Evolutionary conservation across 495 filamentous ascomycete species (phyloP).

Genomic region (Neurospora pannonica): DNA sequence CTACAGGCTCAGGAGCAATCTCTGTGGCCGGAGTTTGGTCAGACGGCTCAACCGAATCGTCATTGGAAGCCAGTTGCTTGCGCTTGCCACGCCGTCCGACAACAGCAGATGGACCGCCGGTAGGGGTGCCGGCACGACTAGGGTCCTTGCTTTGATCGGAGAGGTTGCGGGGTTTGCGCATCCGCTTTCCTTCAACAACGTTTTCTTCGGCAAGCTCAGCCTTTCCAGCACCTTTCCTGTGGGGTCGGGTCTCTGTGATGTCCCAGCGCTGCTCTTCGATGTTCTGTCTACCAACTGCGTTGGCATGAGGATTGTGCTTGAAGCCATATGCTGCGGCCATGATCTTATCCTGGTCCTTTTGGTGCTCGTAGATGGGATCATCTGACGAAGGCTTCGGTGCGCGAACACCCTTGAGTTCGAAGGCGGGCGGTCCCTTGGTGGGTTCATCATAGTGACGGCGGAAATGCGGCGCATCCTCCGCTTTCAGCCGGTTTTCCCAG

Average conservation of each 20-base stretch:
- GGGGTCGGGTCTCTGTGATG: conserved; percentile 34
- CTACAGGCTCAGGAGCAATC: neutral
- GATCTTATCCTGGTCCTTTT: conserved; percentile 32
- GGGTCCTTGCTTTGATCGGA: conserved; percentile 31
- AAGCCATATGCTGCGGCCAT: conserved; percentile 37
- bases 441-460: conserved; percentile 24
- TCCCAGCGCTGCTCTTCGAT: conserved; percentile 38
- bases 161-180: conserved; percentile 30
- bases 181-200: conserved; percentile 33
- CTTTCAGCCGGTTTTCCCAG: conserved; percentile 24
- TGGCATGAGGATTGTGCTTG: conserved; percentile 31
- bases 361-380: conserved; percentile 22
- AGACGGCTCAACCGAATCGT: conserved; percentile 4
- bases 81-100: conserved; percentile 26
- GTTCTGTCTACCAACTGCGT: conserved; percentile 33
- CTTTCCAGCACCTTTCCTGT: conserved; percentile 37
- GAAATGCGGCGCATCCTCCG: conserved; percentile 16
- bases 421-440: conserved; percentile 23
- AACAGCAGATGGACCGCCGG: neutral
- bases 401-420: conserved; percentile 30
- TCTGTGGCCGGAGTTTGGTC: conserved; percentile 2
- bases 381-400: conserved; percentile 27
- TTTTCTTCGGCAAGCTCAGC: conserved; percentile 35
- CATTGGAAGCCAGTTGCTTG: conserved; percentile 8
- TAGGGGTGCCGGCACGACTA: conserved; percentile 33